These are phyloP conservation scores for Dentipellis sp. DNA, from an alignment of 768 basidiomycete species.

Conservation along the genomic window DNA sequence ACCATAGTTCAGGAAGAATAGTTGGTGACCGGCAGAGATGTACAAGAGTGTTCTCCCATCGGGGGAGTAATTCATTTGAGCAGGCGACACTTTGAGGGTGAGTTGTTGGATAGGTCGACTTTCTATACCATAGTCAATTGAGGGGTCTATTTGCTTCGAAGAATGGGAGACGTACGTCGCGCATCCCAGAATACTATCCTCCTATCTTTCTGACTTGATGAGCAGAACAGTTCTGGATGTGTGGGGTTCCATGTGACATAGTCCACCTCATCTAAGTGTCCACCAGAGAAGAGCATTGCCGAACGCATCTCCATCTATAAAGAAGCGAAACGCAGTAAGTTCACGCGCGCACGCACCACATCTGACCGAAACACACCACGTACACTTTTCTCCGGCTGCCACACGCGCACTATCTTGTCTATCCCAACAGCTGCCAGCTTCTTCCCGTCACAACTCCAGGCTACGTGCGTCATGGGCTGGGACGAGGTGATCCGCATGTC, in stretches of 20 bases:
- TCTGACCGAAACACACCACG: slow-evolving; percentile 17
- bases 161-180: slow-evolving; percentile 42
- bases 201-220: slow-evolving; percentile 69
- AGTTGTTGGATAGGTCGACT: slow-evolving; percentile 58
- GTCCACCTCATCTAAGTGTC: slow-evolving; percentile 73
- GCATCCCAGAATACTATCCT: slow-evolving; percentile 80
- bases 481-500: slow-evolving; percentile 58
- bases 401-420: slow-evolving; percentile 70
- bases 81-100: slow-evolving; percentile 48
- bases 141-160: not conserved
- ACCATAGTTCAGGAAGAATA: slow-evolving; percentile 52
- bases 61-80: slow-evolving; percentile 62
- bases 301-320: slow-evolving; percentile 61
- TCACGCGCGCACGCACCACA: not conserved
- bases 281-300: slow-evolving; percentile 57
- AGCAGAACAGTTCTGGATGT: slow-evolving; percentile 75
- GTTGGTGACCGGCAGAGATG: slow-evolving; percentile 47
- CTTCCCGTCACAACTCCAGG: slow-evolving; percentile 81
- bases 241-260: slow-evolving; percentile 81
- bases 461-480: slow-evolving; percentile 64
- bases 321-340: not conserved
- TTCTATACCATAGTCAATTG: slow-evolving; percentile 33
- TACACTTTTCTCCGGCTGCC: slow-evolving; percentile 72
- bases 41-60: slow-evolving; percentile 61
- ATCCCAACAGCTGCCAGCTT: slow-evolving; percentile 76